These are phyloP conservation scores for Acidiella bohemica DNA, from an alignment of 495 filamentous ascomycete genomes.

Conservation along the genomic window DNA sequence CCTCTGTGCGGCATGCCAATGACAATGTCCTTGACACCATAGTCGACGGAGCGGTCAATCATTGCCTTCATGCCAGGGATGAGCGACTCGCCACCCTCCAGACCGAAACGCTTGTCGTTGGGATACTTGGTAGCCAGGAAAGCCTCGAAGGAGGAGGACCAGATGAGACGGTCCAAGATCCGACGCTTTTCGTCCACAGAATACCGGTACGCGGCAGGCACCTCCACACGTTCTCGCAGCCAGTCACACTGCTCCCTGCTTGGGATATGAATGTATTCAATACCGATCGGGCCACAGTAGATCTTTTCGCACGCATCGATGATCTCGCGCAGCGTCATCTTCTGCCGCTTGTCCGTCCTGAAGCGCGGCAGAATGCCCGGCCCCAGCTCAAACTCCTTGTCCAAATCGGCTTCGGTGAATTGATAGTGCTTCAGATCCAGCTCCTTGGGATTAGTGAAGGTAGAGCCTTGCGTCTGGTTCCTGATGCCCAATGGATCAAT, in stretches of 20 bases:
- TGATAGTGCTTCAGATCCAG: conserved; percentile 83
- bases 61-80: conserved; percentile 99
- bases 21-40: conserved; percentile 95
- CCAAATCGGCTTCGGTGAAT: conserved; percentile 87
- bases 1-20: conserved; percentile 99
- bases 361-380: conserved; percentile 94
- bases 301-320: conserved; percentile 83
- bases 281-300: conserved; percentile 91
- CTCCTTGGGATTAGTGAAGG: conserved; percentile 82
- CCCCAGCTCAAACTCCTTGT: conserved; percentile 81
- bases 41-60: conserved; percentile 95
- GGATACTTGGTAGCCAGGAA: conserved; percentile 96
- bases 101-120: conserved; percentile 97
- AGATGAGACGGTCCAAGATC: conserved; percentile 93
- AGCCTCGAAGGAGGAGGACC: conserved; percentile 89
- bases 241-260: conserved; percentile 97
- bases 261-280: conserved; percentile 97
- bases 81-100: conserved; percentile 90
- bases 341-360: conserved; percentile 69
- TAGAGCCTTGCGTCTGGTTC: conserved; percentile 69
- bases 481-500: conserved; percentile 94
- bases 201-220: conserved; percentile 89
- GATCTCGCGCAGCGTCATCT: conserved; percentile 95
- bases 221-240: conserved; percentile 86
- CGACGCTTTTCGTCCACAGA: conserved; percentile 92